These are phyloP conservation scores for Aspergillus baeticus DNA, from an alignment of 495 filamentous ascomycete genomes.

Conservation along the genomic window DNA sequence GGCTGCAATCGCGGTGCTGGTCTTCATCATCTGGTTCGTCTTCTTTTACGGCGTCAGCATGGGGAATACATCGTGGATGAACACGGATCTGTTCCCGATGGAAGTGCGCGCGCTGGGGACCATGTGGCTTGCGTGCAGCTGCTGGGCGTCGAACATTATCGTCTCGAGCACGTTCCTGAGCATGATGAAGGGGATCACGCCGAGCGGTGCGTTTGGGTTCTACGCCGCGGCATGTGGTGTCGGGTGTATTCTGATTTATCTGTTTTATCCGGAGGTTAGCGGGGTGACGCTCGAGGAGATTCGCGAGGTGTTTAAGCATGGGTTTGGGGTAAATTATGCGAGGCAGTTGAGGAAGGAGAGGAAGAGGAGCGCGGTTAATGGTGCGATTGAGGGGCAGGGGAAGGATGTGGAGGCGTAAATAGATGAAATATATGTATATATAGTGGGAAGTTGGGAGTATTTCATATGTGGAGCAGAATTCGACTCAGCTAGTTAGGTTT, in stretches of 20 bases:
- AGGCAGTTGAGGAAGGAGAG: conserved; percentile 29
- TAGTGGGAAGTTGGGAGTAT: too few species aligned
- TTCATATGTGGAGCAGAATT: too few species aligned
- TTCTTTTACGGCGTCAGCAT: conserved; percentile 44
- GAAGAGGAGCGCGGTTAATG: too few species aligned
- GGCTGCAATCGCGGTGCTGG: conserved; percentile 43
- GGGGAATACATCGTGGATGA: conserved; percentile 50
- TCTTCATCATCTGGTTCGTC: conserved; percentile 48
- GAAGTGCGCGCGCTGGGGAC: conserved; percentile 52
- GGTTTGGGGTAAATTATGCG: conserved; percentile 44
- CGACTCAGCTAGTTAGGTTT: too few species aligned
- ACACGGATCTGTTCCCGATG: conserved; percentile 49
- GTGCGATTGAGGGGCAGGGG: too few species aligned
- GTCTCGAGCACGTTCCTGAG: conserved; percentile 51
- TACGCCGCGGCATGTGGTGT: conserved; percentile 47
- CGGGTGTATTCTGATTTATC: conserved; percentile 45
- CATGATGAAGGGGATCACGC: conserved; percentile 47
- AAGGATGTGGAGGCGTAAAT: too few species aligned
- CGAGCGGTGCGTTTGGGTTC: conserved; percentile 51
- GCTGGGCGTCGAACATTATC: conserved; percentile 53
- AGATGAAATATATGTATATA: too few species aligned
- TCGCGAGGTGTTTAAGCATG: conserved; percentile 44
- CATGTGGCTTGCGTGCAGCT: conserved; percentile 50
- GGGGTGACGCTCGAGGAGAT: conserved; percentile 51
- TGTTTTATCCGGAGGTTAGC: conserved; percentile 50